phyloP scores from a whole-genome alignment of 2,329 filamentous ascomycete species.

The Colletotrichum sublineola region DNA sequence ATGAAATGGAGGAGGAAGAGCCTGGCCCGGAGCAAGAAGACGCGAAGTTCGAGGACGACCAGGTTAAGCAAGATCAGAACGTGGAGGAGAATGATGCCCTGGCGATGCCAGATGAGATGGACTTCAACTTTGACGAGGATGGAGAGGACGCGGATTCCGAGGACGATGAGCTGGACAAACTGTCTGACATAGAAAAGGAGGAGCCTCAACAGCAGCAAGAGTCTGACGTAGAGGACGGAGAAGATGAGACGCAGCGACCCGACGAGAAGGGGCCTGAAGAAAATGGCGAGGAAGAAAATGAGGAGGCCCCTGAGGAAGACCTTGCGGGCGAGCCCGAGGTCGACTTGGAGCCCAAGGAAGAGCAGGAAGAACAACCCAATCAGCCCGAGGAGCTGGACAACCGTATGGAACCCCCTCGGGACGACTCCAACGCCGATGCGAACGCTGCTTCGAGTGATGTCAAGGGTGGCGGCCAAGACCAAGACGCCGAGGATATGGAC shows the following conservation, averaged over 20 bases:
- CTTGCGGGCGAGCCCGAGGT: slow-evolving; percentile 49
- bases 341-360: slow-evolving; percentile 65
- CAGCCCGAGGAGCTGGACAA: slow-evolving; percentile 53
- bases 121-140: slow-evolving; percentile 84
- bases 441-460: slow-evolving; percentile 74
- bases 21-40: slow-evolving; percentile 71
- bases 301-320: slow-evolving; percentile 59
- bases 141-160: slow-evolving; percentile 67
- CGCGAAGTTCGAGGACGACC: slow-evolving; percentile 66
- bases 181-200: slow-evolving; percentile 64
- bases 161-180: slow-evolving; percentile 69
- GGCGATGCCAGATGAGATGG: slow-evolving; percentile 89
- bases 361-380: slow-evolving; percentile 61
- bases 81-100: slow-evolving; percentile 85
- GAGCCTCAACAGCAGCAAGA: slow-evolving; percentile 57
- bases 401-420: slow-evolving; percentile 52
- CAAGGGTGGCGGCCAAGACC: slow-evolving; percentile 74
- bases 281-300: slow-evolving; percentile 46
- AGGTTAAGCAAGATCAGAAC: slow-evolving; percentile 77
- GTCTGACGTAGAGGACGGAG: slow-evolving; percentile 50
- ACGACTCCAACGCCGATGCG: slow-evolving; percentile 65
- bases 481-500: slow-evolving; percentile 74
- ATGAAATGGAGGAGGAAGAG: slow-evolving; percentile 65
- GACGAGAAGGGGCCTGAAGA: slow-evolving; percentile 52
- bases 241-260: slow-evolving; percentile 48